Evolutionary conservation across 2,329 filamentous ascomycete genomes (phyloP).

Genomic region (Chaetomium sp.): DNA sequence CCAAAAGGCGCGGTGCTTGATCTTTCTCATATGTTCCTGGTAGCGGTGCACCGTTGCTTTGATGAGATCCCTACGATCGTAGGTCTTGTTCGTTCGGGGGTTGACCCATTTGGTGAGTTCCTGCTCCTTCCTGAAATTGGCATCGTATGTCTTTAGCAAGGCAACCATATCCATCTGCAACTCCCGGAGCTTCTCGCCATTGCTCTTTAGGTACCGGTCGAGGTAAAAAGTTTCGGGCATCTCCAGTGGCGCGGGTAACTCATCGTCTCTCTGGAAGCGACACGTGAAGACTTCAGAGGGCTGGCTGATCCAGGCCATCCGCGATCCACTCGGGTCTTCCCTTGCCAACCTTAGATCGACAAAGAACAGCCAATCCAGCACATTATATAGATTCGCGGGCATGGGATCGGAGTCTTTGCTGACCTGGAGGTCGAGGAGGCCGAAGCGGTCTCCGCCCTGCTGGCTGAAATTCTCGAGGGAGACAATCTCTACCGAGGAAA

Average conservation of each 20-base stretch:
- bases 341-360: conserved; percentile 23
- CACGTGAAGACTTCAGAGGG: conserved; percentile 32
- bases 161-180: conserved; percentile 26
- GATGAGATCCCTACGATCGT: conserved; percentile 26
- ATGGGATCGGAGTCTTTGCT: conserved; percentile 17
- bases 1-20: conserved; percentile 30
- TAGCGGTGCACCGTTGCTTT: conserved; percentile 24
- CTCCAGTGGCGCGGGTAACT: conserved; percentile 26
- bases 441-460: conserved; percentile 21
- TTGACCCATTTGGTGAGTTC: conserved; percentile 23
- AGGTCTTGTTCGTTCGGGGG: conserved; percentile 21
- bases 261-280: conserved; percentile 25
- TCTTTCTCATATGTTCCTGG: conserved; percentile 23
- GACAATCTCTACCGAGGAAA: conserved; percentile 24
- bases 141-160: conserved; percentile 19
- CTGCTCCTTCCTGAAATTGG: conserved; percentile 20
- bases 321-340: conserved; percentile 21
- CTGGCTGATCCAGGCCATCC: conserved; percentile 28
- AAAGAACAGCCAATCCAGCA: conserved; percentile 32
- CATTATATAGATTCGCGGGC: conserved; percentile 28
- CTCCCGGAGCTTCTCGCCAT: conserved; percentile 21
- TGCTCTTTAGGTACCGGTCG: conserved; percentile 32
- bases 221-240: conserved; percentile 36
- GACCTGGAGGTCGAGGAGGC: conserved; percentile 27
- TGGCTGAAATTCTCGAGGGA: neutral